Base-by-base conservation (phyloP, 1,284 basidiomycete species). In the Heterobasidion occidentale region DNA sequence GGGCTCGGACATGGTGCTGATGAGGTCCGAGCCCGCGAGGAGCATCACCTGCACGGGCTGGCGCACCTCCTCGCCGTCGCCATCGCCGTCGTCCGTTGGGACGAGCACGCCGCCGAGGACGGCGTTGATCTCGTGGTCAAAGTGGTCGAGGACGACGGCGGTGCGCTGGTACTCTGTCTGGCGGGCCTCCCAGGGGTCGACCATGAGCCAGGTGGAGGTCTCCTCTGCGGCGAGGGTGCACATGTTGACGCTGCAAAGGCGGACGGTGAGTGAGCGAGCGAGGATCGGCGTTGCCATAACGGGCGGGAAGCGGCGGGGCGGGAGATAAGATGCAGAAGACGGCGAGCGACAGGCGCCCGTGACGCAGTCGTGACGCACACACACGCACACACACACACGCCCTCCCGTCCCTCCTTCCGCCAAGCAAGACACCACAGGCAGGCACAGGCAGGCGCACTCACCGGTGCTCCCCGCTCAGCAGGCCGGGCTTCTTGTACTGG, bases 1-100 rank as follows among this genome's bases (percentile, higher is more conserved):
- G n/a, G 94, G 94, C 73, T 98, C 94, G 63, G 92, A 93, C 88
- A 99, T 98, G 53, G 94, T 97, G 68, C 94, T 88, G 69, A 99
- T 99, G 64, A 99, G 78, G 71, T 99, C 96, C 27, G 92, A 95
- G 42, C 96, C 97, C 2, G 97, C 97, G 54, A 99, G 83, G 34
- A 99, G 84, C 90, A 99, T 95, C 63, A 98, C 81, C 47, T 79
- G 81, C 58, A 88, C 84, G 61, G 77, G 74, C 46, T 84, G 78
- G 57, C 76, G 80, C 68, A 86, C 79, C 46, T 85, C 87, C 61
- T 83, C 80, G 58, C 75, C 74, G 27, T 27, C 27, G 27, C 27
- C 27, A 3, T 27, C 38, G 38, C 38, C 38, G 38, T 42, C 38
- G 38, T 11, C 12, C 38, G 38, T 8, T n/a, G 11, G 27, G 3